Evolutionary conservation across 129 eudicot species (phyloP).

Genomic region (Kitagawia praeruptora): DNA sequence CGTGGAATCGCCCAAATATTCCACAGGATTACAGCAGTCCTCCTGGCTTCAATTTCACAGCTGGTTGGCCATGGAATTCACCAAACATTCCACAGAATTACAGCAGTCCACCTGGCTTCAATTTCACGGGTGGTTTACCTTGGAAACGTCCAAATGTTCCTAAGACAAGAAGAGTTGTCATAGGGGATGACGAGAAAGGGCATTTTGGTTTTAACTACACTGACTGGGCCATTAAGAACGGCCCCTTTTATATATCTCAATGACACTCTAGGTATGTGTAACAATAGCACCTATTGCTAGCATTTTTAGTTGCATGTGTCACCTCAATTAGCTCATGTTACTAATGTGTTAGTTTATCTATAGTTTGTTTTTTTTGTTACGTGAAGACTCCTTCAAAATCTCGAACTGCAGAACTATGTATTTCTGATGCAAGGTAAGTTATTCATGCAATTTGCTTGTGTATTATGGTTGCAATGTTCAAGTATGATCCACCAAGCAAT

Average conservation of each 20-base stretch:
- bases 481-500: no score
- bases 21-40: neutral
- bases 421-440: no score
- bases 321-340: no score
- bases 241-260: slow-evolving; percentile 42
- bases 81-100: neutral
- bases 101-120: neutral
- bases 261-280: slow-evolving; percentile 39
- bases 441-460: no score
- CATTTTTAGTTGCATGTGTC: no score
- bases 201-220: slow-evolving; percentile 45
- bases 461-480: no score
- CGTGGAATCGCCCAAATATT: neutral
- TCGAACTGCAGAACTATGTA: no score
- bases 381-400: no score
- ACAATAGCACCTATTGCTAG: neutral
- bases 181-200: slow-evolving; percentile 43
- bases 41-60: slow-evolving; percentile 7
- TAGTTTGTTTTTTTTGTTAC: no score
- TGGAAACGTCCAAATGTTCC: slow-evolving; percentile 11
- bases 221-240: slow-evolving; percentile 39
- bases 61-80: slow-evolving; percentile 16
- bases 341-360: no score
- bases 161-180: slow-evolving; percentile 21
- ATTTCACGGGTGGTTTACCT: slow-evolving; percentile 17